Conservation (phyloP, 768 basidiomycete species). For the Lactifluus pinguis region DNA sequence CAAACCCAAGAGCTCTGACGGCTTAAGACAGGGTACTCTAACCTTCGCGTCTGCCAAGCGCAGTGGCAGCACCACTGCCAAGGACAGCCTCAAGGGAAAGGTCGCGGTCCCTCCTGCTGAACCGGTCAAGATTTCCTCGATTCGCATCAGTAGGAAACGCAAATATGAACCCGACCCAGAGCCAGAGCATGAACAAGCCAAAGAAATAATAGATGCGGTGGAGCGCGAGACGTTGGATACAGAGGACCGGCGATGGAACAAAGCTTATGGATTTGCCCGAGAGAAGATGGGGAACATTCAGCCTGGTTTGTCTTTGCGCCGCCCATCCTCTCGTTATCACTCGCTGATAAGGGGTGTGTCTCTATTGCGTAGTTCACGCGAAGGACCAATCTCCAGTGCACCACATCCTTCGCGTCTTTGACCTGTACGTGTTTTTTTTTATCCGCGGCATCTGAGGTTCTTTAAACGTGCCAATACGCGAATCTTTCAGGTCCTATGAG, state of each 20-base stretch:
- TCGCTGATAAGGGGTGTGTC: neutral
- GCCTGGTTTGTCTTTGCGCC: slow-evolving; percentile 13
- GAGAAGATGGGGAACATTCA: slow-evolving; percentile 19
- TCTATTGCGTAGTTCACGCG: slow-evolving; percentile 45
- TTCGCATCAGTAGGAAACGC: slow-evolving; percentile 12
- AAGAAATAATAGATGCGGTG: neutral
- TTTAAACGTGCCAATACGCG: slow-evolving; percentile 2
- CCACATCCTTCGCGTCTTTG: slow-evolving; percentile 71
- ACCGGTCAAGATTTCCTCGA: neutral
- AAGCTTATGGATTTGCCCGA: slow-evolving; percentile 12
- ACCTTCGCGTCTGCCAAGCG: slow-evolving; percentile 18
- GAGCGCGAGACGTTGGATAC: slow-evolving; percentile 9
- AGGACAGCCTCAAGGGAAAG: slow-evolving; percentile 14
- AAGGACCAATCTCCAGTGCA: slow-evolving; percentile 54
- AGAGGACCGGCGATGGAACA: slow-evolving; percentile 17
- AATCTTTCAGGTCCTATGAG: slow-evolving; percentile 50
- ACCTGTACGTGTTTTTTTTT: slow-evolving; percentile 40
- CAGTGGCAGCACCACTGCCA: slow-evolving; percentile 13
- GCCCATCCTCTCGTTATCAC: neutral
- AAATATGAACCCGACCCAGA: slow-evolving; percentile 11
- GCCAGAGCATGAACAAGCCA: neutral
- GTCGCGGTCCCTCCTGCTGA: neutral
- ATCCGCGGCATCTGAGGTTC: neutral
- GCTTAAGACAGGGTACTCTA: slow-evolving; percentile 15
- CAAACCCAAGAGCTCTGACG: neutral